These are phyloP conservation scores for Madurella fahalii DNA, from an alignment of 2,329 filamentous ascomycete genomes.

Conservation along the genomic window DNA sequence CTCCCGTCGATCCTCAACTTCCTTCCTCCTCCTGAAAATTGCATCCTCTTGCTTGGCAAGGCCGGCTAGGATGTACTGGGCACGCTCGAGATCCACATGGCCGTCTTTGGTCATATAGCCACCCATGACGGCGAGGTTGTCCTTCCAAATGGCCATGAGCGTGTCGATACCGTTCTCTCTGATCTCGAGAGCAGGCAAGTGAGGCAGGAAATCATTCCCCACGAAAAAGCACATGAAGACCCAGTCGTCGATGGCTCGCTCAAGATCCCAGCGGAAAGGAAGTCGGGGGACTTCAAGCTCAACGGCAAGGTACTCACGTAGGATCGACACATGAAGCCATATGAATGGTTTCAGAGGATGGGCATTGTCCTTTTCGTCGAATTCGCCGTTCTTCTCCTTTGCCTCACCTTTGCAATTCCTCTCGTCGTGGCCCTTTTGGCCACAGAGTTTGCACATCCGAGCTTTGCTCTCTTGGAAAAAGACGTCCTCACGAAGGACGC, in stretches of 20 bases:
- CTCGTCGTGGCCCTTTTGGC: conserved; percentile 86
- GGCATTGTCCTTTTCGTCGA: conserved; percentile 73
- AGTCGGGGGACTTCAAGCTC: conserved; percentile 81
- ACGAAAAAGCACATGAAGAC: conserved; percentile 99
- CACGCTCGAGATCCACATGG: conserved; percentile 78
- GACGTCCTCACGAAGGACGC: conserved; percentile 93
- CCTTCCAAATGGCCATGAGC: conserved; percentile 92
- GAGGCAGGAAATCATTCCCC: conserved; percentile 96
- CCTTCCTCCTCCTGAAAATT: conserved; percentile 85
- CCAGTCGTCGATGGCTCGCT: conserved; percentile 95
- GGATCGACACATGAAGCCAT: conserved; percentile 89
- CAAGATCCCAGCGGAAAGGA: conserved; percentile 85
- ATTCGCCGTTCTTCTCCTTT: conserved; percentile 74
- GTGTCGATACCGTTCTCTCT: conserved; percentile 96
- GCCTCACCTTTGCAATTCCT: conserved; percentile 76
- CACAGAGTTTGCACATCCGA: conserved; percentile 81
- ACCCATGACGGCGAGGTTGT: conserved; percentile 85
- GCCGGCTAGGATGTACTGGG: conserved; percentile 82
- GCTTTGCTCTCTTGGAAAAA: conserved; percentile 85
- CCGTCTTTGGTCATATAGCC: conserved; percentile 96
- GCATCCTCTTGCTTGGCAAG: conserved; percentile 89
- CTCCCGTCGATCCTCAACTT: conserved; percentile 78
- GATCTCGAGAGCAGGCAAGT: conserved; percentile 95
- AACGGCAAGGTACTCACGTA: conserved; percentile 88
- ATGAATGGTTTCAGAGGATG: conserved; percentile 85